phyloP scores from a whole-genome alignment of 139 green algal species.

The Chlorella vulgaris region DNA sequence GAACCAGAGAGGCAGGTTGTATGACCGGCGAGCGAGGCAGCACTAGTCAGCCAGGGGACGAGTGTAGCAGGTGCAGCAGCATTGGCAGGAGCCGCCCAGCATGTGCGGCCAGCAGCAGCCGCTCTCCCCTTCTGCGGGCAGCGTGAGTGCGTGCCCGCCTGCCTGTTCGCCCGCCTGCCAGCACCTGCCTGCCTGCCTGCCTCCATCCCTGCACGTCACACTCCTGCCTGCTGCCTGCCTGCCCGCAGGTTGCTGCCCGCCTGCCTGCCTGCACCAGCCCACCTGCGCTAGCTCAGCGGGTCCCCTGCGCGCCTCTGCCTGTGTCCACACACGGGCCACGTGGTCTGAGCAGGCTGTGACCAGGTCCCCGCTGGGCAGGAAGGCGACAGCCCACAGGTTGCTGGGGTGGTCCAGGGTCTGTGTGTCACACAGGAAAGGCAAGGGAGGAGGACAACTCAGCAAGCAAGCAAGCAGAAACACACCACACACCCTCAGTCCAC shows the following conservation, averaged over 20 bases:
- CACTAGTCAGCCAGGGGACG: no score
- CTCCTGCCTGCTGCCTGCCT: no score
- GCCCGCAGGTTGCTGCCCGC: no score
- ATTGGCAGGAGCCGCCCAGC: neutral
- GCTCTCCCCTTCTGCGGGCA: neutral
- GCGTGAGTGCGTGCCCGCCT: no score
- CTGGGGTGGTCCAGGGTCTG: constrained; percentile 81
- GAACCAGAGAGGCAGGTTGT: no score
- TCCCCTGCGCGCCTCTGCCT: constrained; percentile 36
- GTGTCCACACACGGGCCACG: constrained; percentile 79
- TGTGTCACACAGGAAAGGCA: neutral
- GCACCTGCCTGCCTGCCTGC: neutral
- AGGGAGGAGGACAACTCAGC: neutral
- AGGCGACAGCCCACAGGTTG: constrained; percentile 90
- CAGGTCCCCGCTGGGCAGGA: constrained; percentile 76
- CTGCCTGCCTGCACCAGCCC: no score
- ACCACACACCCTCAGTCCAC: no score
- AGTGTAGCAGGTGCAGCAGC: neutral
- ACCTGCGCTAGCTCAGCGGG: constrained; percentile 43
- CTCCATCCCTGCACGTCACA: no score
- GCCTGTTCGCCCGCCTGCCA: neutral
- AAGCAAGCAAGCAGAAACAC: neutral
- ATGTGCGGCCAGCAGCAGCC: neutral
- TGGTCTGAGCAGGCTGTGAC: constrained; percentile 87
- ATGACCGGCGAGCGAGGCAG: no score